Conservation (phyloP, 129 eudicot genomes). For the Heracleum sosnowskyi region DNA sequence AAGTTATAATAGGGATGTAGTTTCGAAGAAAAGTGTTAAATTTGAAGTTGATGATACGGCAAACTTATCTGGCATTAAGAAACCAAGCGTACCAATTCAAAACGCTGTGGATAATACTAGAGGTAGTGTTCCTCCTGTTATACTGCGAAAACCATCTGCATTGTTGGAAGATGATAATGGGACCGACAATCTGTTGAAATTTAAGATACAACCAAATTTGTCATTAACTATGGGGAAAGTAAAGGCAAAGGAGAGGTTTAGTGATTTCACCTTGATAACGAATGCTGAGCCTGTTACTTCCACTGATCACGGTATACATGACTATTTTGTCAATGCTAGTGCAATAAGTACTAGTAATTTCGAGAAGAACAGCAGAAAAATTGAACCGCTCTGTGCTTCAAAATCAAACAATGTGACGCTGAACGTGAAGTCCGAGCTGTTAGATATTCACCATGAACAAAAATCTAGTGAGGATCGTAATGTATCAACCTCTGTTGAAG, state of each 20-base stretch:
- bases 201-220: slow-evolving; percentile 56
- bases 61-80: slow-evolving; percentile 9
- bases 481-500: slow-evolving; percentile 18
- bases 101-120: slow-evolving; percentile 21
- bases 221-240: slow-evolving; percentile 58
- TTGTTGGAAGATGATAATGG: slow-evolving; percentile 36
- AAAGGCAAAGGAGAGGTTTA: slow-evolving; percentile 47
- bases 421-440: slow-evolving; percentile 20
- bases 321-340: slow-evolving; percentile 9
- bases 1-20: slow-evolving; percentile 16
- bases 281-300: slow-evolving; percentile 35
- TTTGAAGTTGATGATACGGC: slow-evolving; percentile 45
- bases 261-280: slow-evolving; percentile 57
- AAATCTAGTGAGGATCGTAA: slow-evolving; percentile 24
- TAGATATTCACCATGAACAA: slow-evolving; percentile 7
- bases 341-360: slow-evolving; percentile 3
- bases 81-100: slow-evolving; percentile 20
- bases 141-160: slow-evolving; percentile 50
- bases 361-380: slow-evolving; percentile 14
- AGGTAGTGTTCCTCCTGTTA: slow-evolving; percentile 50
- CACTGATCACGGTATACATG: slow-evolving; percentile 15
- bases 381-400: not conserved
- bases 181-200: slow-evolving; percentile 26
- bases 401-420: not conserved
- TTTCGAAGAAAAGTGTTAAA: slow-evolving; percentile 41